Base-by-base conservation (phyloP, 2,329 filamentous ascomycete genomes). In the Cryphonectria radicalis region DNA sequence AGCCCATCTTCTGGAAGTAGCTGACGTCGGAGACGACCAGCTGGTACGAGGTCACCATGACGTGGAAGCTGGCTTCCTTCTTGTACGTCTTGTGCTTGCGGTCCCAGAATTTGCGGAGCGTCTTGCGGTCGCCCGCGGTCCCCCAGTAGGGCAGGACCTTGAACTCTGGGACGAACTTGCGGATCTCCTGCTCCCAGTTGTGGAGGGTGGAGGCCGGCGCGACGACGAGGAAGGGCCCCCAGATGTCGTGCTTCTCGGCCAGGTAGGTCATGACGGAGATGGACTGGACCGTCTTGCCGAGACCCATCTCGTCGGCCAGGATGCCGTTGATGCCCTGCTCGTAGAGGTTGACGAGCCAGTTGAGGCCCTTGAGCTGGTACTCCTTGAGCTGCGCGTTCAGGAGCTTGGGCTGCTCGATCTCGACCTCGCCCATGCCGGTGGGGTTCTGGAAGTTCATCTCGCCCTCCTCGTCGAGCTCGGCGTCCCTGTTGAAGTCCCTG, bases 381-480 rank as follows among this genome's bases (percentile, higher is more conserved):
- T 99, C 96, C 81, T 99, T 99, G 78, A 99, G 90, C 79, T 97
- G 93, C 67, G 95, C 93, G 74, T 93, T 95, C 78, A 99, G 89
- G 83, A 98, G 90, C 82, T 94, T 97, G 11, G 96, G 96, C 80
- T 99, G 96, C 74, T 95, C 91, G 70, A 99, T 94, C 78, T 97
- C 93, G 75, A 97, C 94, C 77, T 96, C 95, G 77, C 95, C 95
- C 77, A 99, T 87, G 78, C 95, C 96, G 4, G 95, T 96, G 0
- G 96, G 96, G 80, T 99, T 98, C 83, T 99, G 96, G 86, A 99
- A 99, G 84, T 99, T 99, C 92, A 99, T 93, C 83, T 99, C 96
- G 76, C 95, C 95, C 77, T 98, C 95, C 72, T 98, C 94, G 75
- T 96, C 92, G 78, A 90, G 89, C 67, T 89, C 85, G 67, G 90